These are phyloP conservation scores for Huiozyma naganishii DNA, from an alignment of 805 yeast species.

Conservation along the genomic window DNA sequence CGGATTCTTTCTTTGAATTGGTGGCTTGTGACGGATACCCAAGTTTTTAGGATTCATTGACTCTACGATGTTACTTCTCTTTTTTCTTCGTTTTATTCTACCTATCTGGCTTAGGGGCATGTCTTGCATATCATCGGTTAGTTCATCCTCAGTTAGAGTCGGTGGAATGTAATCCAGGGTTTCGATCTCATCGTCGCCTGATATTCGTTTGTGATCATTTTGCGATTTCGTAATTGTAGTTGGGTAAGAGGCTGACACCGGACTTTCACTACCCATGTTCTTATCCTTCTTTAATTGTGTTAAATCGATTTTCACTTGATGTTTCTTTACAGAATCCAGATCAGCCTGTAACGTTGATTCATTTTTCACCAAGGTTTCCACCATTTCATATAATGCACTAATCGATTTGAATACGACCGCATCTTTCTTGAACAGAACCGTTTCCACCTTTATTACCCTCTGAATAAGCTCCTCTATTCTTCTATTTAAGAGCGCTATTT, in stretches of 20 bases:
- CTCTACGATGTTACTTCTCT: no score
- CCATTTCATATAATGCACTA: constrained; percentile 14
- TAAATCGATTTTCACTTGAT: constrained; percentile 4
- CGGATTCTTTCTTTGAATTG: no score
- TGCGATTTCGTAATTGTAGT: no score
- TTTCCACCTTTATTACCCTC: constrained; percentile 7
- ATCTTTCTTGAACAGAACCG: constrained; percentile 11
- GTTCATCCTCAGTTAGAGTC: not conserved
- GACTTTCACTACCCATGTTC: not conserved
- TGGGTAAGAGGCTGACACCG: no score
- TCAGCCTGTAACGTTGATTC: constrained; percentile 22
- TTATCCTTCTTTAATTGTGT: constrained; percentile 1
- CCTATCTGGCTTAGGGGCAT: constrained; percentile 1
- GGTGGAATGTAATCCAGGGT: not conserved
- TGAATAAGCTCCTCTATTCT: not conserved
- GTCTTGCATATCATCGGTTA: not conserved
- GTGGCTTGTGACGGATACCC: no score
- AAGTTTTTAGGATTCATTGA: no score
- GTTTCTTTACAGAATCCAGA: not conserved
- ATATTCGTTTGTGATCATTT: no score
- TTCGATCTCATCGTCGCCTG: no score
- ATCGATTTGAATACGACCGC: constrained; percentile 12
- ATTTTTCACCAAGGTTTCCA: constrained; percentile 21
- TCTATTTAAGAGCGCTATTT: constrained; percentile 4
- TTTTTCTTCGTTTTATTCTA: no score